These are phyloP conservation scores for Wickerhamomyces kurtzmanii DNA, from an alignment of 805 yeast genomes.

Conservation along the genomic window DNA sequence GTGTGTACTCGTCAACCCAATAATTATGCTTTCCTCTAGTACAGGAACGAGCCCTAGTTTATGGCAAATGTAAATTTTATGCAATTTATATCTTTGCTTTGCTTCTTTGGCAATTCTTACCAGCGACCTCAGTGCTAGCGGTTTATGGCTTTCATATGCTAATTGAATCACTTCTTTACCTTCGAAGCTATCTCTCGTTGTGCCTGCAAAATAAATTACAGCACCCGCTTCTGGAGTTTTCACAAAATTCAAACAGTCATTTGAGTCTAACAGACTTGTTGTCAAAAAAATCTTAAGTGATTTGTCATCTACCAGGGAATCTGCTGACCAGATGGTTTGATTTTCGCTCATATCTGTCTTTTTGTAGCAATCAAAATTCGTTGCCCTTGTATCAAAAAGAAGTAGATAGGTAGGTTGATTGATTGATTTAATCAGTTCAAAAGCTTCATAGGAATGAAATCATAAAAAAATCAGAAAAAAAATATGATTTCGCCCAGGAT, in stretches of 20 bases:
- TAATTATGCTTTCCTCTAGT: constrained; percentile 32
- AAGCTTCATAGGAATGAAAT: too few relatives aligned
- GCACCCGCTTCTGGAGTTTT: constrained; percentile 36
- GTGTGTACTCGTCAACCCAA: constrained; percentile 35
- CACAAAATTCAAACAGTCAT: constrained; percentile 25
- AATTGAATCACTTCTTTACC: constrained; percentile 28
- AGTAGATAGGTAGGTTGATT: too few relatives aligned
- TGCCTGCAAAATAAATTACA: constrained; percentile 37
- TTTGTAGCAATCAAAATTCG: too few relatives aligned
- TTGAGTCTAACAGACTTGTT: constrained; percentile 7
- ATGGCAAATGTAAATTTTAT: constrained; percentile 30
- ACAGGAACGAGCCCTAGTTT: constrained; percentile 39
- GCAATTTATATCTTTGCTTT: constrained; percentile 17
- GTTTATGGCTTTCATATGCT: constrained; percentile 35
- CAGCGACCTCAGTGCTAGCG: constrained; percentile 30
- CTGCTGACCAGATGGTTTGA: too few relatives aligned
- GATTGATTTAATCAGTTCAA: too few relatives aligned
- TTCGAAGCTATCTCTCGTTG: constrained; percentile 34
- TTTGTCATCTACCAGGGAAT: too few relatives aligned
- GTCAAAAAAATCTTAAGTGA: constrained; percentile 19
- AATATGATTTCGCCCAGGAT: constrained; percentile 98
- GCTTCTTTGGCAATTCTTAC: constrained; percentile 24
- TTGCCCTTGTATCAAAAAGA: too few relatives aligned
- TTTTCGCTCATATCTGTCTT: too few relatives aligned
- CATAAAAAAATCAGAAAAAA: too few relatives aligned